Conservation (phyloP, 176 grass and related monocot genomes). For the Cymbopogon citratus region DNA sequence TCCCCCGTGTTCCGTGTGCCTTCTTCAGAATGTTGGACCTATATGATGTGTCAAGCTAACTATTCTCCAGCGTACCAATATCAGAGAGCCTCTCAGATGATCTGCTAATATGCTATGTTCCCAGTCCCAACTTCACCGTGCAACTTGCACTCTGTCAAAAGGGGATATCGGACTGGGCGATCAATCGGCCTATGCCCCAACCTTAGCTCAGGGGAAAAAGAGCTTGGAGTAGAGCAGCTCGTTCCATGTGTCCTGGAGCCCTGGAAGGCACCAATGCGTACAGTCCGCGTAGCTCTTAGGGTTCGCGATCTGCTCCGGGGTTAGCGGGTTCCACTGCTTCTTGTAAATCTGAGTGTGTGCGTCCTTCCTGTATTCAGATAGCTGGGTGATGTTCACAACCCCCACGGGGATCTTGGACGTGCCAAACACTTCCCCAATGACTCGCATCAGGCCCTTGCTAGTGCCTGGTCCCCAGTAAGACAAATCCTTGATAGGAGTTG, state of each 20-base stretch:
- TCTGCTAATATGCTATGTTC: not conserved
- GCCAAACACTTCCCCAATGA: conserved; percentile 55
- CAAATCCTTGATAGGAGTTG: conserved; percentile 50
- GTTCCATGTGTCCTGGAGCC: conserved; percentile 95
- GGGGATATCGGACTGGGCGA: not conserved
- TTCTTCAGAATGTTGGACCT: conserved; percentile 5
- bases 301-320: conserved; percentile 60
- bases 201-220: conserved; percentile 54
- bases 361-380: conserved; percentile 90
- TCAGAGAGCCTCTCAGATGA: conserved; percentile 2
- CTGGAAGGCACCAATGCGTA: conserved; percentile 87
- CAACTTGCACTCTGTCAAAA: not conserved
- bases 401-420: conserved; percentile 42
- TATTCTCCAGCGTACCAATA: conserved; percentile 6
- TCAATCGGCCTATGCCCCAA: not conserved
- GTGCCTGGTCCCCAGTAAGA: conserved; percentile 70
- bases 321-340: conserved; percentile 76
- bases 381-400: conserved; percentile 82
- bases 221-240: conserved; percentile 78
- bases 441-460: conserved; percentile 77
- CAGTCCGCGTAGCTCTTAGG: conserved; percentile 87
- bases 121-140: conserved; percentile 2
- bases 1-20: not conserved
- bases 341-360: conserved; percentile 97
- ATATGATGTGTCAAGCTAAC: conserved; percentile 23